Evolutionary conservation across 2,329 filamentous ascomycete genomes (phyloP).

Genomic region (Monascus ruber): DNA sequence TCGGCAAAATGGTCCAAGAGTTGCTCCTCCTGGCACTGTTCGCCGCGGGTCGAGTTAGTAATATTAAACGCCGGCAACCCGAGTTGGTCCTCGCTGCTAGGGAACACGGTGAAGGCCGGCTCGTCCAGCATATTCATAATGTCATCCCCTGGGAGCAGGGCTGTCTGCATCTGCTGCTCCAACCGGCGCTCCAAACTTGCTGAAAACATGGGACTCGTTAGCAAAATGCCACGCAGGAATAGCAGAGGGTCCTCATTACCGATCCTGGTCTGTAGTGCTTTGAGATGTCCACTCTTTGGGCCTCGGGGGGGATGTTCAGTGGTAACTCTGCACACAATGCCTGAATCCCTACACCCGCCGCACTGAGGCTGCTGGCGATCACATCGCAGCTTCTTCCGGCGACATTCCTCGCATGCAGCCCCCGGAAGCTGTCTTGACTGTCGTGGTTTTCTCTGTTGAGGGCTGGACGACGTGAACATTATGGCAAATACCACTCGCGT

Average conservation of each 20-base stretch:
- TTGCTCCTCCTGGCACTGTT: not conserved
- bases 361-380: constrained; percentile 45
- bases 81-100: not conserved
- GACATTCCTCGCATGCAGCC: constrained; percentile 25
- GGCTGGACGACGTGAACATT: too few relatives aligned
- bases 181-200: too few relatives aligned
- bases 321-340: constrained; percentile 6
- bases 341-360: constrained; percentile 8
- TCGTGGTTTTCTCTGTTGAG: too few relatives aligned
- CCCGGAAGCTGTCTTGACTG: constrained; percentile 2
- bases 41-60: not conserved
- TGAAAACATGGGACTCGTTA: too few relatives aligned
- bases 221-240: too few relatives aligned
- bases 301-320: constrained; percentile 5
- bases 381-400: constrained; percentile 46
- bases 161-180: not conserved
- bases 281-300: constrained; percentile 12
- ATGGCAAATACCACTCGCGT: too few relatives aligned
- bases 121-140: not conserved
- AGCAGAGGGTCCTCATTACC: not conserved
- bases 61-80: not conserved
- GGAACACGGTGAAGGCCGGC: not conserved
- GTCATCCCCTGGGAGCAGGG: not conserved
- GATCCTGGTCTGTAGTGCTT: constrained; percentile 5
- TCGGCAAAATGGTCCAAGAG: not conserved